phyloP scores from a whole-genome alignment of 2,329 filamentous ascomycete genomes.

The Teratosphaeria pseudoeucalypti region DNA sequence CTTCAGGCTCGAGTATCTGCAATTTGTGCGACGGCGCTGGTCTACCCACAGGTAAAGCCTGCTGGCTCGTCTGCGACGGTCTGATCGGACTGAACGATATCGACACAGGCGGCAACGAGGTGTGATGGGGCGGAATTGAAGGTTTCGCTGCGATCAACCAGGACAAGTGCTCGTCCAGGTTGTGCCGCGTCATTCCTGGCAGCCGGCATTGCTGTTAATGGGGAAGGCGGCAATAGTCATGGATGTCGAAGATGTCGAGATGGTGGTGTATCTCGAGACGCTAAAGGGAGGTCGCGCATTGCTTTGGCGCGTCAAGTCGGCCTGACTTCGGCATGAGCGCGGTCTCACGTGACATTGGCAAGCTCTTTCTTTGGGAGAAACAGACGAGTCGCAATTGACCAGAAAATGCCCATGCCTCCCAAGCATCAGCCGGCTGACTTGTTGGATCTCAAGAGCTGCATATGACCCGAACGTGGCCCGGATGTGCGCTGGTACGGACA shows the following conservation, averaged over 20 bases:
- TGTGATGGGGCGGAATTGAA: constrained; percentile 26
- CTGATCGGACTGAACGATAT: background rate
- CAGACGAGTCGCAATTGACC: too few species aligned
- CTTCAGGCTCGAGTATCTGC: background rate
- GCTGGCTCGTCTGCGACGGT: background rate
- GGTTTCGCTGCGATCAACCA: constrained; percentile 39
- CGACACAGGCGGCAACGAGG: constrained; percentile 1
- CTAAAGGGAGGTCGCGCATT: background rate
- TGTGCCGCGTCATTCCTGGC: constrained; percentile 38
- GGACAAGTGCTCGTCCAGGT: constrained; percentile 37
- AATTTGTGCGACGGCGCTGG: background rate
- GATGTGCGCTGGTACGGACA: too few species aligned
- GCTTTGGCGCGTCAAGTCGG: background rate
- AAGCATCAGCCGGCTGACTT: too few species aligned
- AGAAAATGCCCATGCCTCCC: too few species aligned
- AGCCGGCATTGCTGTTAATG: constrained; percentile 15
- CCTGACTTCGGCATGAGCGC: background rate
- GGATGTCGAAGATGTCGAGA: background rate
- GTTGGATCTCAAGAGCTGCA: too few species aligned
- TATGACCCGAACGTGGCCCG: too few species aligned
- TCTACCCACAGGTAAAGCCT: background rate
- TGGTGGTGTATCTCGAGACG: background rate
- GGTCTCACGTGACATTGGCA: background rate
- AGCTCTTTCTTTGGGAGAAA: too few species aligned
- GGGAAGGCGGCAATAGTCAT: background rate